Evolutionary conservation across 2,329 filamentous ascomycete genomes (phyloP), one percentile per base, ranked within the genome.

Genomic region (Metarhizium rileyi): DNA sequence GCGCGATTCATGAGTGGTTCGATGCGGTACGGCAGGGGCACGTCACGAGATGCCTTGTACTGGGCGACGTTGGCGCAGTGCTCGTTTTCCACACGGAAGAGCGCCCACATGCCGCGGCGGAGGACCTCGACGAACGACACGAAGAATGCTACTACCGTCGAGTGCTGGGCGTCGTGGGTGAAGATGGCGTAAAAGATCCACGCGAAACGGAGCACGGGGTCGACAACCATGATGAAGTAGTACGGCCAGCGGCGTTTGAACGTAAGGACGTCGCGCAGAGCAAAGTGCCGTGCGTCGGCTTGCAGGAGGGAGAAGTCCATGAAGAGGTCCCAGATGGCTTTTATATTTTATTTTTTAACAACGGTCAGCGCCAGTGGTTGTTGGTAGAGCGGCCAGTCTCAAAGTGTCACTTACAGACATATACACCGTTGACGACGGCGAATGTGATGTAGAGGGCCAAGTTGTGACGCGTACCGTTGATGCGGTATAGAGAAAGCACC

Each of bases 301-400:
- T 96, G 90, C 3, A 91, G 77, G n/a, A 96, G 75, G 51, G 86
- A 93, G 77, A 93, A 97, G 66, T 98, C 93, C 87, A 97, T 96
- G 55, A 89, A 82, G 2, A 98, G 70, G 63, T 98, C 93, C 93
- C 93, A 98, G 40, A 95, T 77, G 9, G 84, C 81, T 83, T 49
- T n/a, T n/a, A n/a, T n/a, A n/a, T n/a, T n/a, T n/a, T n/a, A n/a
- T n/a, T n/a, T n/a, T n/a, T n/a, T 33, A 14, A 10, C 14, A 14
- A 14, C 2, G 30, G 7, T 33, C 12, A 33, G 30, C 27, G 5
- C 27, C 10, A 33, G 10, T 5, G 30, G 10, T 10, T 5, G 9
- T 33, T 33, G 30, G 30, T 5, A 12, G 12, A 33, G 10, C 2
- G 14, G 30, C 14, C 28, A 12, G 5, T 3, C 8, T 14, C 4